Evolutionary conservation across 2,329 filamentous ascomycete species (phyloP).

Genomic region (Tolypocladium paradoxum): DNA sequence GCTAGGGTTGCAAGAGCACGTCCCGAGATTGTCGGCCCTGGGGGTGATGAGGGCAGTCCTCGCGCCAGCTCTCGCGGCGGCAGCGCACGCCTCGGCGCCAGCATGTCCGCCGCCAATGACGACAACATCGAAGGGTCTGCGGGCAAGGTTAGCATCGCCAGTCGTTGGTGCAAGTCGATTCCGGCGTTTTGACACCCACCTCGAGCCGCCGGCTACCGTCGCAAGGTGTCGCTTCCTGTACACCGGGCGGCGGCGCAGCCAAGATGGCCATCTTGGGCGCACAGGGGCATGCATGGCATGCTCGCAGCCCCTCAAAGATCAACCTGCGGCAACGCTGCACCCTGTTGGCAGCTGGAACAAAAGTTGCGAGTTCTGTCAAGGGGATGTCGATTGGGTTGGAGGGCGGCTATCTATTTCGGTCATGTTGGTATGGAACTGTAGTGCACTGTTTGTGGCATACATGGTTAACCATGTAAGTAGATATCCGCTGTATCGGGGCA

Average conservation of each 20-base stretch:
- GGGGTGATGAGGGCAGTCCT: slow-evolving; percentile 85
- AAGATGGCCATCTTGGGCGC: slow-evolving; percentile 11
- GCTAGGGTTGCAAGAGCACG: slow-evolving; percentile 93
- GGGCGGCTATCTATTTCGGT: not conserved
- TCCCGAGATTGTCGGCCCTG: slow-evolving; percentile 76
- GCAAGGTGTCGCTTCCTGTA: slow-evolving; percentile 15
- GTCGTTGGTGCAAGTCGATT: not conserved
- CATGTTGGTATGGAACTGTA: not conserved
- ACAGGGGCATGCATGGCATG: slow-evolving; percentile 19
- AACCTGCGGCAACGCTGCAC: not conserved
- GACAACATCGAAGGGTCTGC: slow-evolving; percentile 75
- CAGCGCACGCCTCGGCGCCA: slow-evolving; percentile 85
- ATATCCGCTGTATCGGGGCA: not conserved
- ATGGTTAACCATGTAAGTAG: not conserved
- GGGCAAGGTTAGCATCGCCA: not conserved
- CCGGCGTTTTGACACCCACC: slow-evolving; percentile 9
- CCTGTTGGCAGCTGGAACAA: not conserved
- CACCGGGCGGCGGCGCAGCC: slow-evolving; percentile 9
- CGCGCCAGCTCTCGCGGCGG: slow-evolving; percentile 79
- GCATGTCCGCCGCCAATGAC: slow-evolving; percentile 95
- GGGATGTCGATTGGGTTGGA: not conserved
- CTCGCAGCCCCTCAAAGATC: not conserved
- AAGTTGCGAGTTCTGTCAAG: not conserved
- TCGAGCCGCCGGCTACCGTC: slow-evolving; percentile 18
- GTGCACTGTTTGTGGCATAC: not conserved